Conservation (phyloP, 2,329 filamentous ascomycete species). For the Sordariomycetes sp. region DNA sequence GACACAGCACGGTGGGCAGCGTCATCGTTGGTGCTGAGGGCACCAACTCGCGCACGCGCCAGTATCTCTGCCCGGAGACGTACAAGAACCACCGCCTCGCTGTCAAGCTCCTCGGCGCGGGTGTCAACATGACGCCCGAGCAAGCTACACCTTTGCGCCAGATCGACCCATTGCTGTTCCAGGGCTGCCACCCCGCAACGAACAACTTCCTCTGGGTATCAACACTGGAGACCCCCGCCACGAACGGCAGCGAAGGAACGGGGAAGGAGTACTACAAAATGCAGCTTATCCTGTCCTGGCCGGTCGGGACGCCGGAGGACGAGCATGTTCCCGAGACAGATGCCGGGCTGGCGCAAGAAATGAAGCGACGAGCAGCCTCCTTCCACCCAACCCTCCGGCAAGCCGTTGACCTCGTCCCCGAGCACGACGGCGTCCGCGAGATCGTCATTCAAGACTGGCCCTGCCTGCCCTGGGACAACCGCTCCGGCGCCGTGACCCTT, state of each 20-base stretch:
- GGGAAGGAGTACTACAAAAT: constrained; percentile 24
- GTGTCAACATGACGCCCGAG: constrained; percentile 24
- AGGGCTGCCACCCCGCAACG: constrained; percentile 40
- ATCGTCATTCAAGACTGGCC: constrained; percentile 27
- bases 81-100: constrained; percentile 23
- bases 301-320: constrained; percentile 19
- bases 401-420: constrained; percentile 32
- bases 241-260: constrained; percentile 22
- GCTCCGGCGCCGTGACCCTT: constrained; percentile 32
- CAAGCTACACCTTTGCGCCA: constrained; percentile 27
- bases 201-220: constrained; percentile 41
- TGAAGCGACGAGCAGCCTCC: constrained; percentile 24
- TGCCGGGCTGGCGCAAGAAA: constrained; percentile 22
- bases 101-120: constrained; percentile 26
- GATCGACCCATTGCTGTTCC: constrained; percentile 45
- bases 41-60: constrained; percentile 24
- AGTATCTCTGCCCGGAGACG: constrained; percentile 19
- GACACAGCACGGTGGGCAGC: constrained; percentile 18
- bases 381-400: constrained; percentile 28
- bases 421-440: constrained; percentile 24
- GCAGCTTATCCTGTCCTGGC: constrained; percentile 39
- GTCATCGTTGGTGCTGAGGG: constrained; percentile 31
- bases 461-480: constrained; percentile 29
- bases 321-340: constrained; percentile 22
- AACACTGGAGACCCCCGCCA: constrained; percentile 29